These are phyloP conservation scores for Xylariaceae sp. DNA, from an alignment of 2,329 filamentous ascomycete species.

Conservation along the genomic window DNA sequence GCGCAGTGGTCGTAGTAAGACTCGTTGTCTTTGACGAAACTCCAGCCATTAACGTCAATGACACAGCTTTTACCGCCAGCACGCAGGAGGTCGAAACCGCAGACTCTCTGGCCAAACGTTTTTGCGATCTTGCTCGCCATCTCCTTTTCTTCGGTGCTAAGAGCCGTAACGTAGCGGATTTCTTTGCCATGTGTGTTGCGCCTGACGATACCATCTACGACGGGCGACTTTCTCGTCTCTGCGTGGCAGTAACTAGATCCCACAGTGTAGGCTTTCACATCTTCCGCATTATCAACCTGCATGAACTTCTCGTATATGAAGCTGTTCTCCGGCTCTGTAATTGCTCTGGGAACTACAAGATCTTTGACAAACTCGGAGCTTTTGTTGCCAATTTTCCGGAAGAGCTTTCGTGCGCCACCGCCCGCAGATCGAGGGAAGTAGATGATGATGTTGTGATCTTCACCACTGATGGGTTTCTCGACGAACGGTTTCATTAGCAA, in stretches of 20 bases:
- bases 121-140: conserved; percentile 87
- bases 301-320: conserved; percentile 98
- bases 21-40: conserved; percentile 98
- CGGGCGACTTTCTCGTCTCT: conserved; percentile 93
- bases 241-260: conserved; percentile 90
- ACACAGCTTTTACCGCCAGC: conserved; percentile 89
- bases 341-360: conserved; percentile 69
- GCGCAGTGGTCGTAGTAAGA: conserved; percentile 95
- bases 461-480: conserved; percentile 95
- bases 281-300: conserved; percentile 92
- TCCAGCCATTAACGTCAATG: conserved; percentile 99
- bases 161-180: conserved; percentile 84
- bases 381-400: conserved; percentile 97
- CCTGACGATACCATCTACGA: conserved; percentile 91
- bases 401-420: conserved; percentile 84
- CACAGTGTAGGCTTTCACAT: conserved; percentile 98
- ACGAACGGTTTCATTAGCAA: conserved; percentile 89
- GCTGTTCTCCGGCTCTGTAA: conserved; percentile 74
- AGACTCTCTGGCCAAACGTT: conserved; percentile 90
- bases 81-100: conserved; percentile 89
- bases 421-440: conserved; percentile 87
- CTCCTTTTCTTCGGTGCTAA: conserved; percentile 72
- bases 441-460: conserved; percentile 98
- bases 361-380: conserved; percentile 88
- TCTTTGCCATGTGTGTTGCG: conserved; percentile 98